These are phyloP conservation scores for Solanum etuberosum DNA, from an alignment of 257 asterid species.

Conservation along the genomic window DNA sequence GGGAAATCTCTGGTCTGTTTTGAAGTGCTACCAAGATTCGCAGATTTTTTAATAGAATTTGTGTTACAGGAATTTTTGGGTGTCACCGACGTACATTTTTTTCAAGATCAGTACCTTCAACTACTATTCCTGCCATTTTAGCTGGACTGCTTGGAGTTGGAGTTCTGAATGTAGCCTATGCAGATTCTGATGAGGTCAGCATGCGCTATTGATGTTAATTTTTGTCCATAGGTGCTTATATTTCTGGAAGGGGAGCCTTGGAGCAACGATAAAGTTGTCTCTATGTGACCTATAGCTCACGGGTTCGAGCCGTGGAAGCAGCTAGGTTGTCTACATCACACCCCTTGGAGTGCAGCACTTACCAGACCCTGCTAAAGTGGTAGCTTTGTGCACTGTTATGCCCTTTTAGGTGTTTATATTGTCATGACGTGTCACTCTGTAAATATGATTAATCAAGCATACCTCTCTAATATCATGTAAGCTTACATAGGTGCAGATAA, in stretches of 20 bases:
- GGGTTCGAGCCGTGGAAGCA: not conserved
- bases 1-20: not conserved
- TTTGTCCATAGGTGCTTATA: not conserved
- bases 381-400: not conserved
- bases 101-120: constrained; percentile 1
- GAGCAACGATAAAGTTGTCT: not conserved
- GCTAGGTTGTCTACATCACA: not conserved
- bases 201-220: not conserved
- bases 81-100: not conserved
- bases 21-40: not conserved
- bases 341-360: not conserved
- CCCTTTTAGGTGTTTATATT: not conserved
- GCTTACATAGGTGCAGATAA: not conserved
- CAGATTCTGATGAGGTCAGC: constrained; percentile 62
- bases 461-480: not conserved
- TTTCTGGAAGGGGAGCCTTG: not conserved
- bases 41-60: not conserved
- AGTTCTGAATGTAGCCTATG: constrained; percentile 40
- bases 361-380: not conserved
- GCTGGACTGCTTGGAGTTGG: constrained; percentile 80
- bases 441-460: not conserved
- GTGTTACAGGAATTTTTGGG: constrained; percentile 32
- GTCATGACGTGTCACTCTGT: not conserved
- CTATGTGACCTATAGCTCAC: not conserved
- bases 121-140: constrained; percentile 26